Evolutionary conservation across 257 asterid genomes (phyloP), one percentile per base, ranked within the genome.

Genomic region (Lycium barbarum): DNA sequence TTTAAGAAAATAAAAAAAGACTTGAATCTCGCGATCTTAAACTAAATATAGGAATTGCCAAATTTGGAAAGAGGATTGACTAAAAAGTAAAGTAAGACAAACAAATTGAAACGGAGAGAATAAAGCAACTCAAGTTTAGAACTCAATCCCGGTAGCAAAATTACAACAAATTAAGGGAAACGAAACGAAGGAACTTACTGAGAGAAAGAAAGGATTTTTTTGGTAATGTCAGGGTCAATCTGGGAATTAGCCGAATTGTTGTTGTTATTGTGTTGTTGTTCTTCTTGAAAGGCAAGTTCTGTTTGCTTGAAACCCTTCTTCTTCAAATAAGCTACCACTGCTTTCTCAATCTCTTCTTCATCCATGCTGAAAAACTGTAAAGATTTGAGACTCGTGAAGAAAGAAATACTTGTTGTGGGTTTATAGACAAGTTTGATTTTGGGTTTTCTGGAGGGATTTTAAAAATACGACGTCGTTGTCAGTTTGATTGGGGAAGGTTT

Each of bases 291-390:
- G 35, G 92, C 95, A 66, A 93, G 87, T 70, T 95, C 98, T 0
- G 99, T 92, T 90, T 93, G 97, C 88, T 91, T 93, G 85, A 93
- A 95, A 78, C 99, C 99, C 91, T 94, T 89, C 86, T 92, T 93
- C 78, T 93, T 95, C 88, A 96, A 86, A 89, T 95, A 96, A 3
- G 96, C 95, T 33, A 93, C 38, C 18, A 96, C 98, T 74, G 93
- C 97, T 81, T 93, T 95, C 81, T 95, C 97, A 38, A 96, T 90
- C 66, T 95, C 97, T 62, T 92, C 98, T 72, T 89, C 94, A 78
- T 94, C 98, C 99, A 96, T 96, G 83, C 35, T 54, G 38, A 57
- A 10, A 51, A 74, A 57, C 6, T 14, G 5, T 74, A 6, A 49
- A 74, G 40, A 15, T 36, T 68, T 68, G 54, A 70, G 61, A 49